Evolutionary conservation across 495 filamentous ascomycete genomes (phyloP), one percentile per base, ranked within the genome.

Genomic region (Penicillium pancosmium): DNA sequence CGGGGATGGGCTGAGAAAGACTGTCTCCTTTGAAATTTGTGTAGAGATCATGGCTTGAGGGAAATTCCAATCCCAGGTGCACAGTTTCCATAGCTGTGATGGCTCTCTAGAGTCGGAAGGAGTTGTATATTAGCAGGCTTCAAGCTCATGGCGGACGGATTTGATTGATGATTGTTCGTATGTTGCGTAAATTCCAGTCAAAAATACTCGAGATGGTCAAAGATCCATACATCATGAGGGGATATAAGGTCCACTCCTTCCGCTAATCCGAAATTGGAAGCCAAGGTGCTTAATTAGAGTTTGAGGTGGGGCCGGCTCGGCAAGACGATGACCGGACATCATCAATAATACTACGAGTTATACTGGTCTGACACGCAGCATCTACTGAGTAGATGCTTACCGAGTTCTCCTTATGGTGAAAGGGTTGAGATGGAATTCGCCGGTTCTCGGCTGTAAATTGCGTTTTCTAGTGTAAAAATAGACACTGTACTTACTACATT

Each of bases 271-370:
- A 44, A 62, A 54, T 8, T 53, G 59, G 63, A 48, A 59, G 59
- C 51, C 59, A 61, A 65, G 59, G 31, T 35, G 59, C 13, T 43
- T 19, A 41, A 50, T 57, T 64, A 57, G 34, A 27, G 55, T 59
- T 65, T 56, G 11, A 13, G 25, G 50, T 50, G 40, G 52, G 36
- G 48, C 52, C 2, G 11, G 23, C 13, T 25, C 27, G 33, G 35
- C 46, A 19, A 41, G 21, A 38, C 11, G 36, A 38, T 13, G 35
- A 12, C 10, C 27, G 27, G n/a, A 27, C 27, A 31, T 7, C 27
- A 31, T 31, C 27, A 31, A 31, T 9, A 31, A 31, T 31, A 31
- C 27, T 31, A 1, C 25, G 25, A 5, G 6, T 0, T 8, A 1
- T 1, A 7, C 27, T 31, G 27, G 27, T 31, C 27, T 31, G 27